phyloP scores from a whole-genome alignment of 345 rosid genomes.

The Boechera retrofracta region DNA sequence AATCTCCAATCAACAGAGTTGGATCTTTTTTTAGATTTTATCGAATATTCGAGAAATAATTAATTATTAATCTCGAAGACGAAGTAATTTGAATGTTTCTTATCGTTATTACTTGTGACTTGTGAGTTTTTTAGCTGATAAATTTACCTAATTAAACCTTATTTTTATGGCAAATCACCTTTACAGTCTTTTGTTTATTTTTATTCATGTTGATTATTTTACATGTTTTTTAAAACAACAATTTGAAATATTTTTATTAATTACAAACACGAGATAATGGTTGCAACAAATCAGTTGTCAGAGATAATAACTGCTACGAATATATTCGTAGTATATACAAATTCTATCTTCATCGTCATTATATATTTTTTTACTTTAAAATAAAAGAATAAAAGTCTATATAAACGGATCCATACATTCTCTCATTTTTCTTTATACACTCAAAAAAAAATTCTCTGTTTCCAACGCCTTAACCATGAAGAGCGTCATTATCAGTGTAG shows the following conservation, averaged over 20 bases:
- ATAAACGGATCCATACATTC: slow-evolving; percentile 31
- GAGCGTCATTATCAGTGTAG: slow-evolving; percentile 28
- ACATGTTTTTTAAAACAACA: no score
- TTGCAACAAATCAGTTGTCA: slow-evolving; percentile 1
- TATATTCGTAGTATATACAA: slow-evolving; percentile 6
- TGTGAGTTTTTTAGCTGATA: not conserved
- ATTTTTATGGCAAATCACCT: not conserved
- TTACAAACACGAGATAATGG: not conserved
- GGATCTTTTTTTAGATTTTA: not conserved
- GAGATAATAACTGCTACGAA: not conserved
- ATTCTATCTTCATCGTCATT: not conserved
- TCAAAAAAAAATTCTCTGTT: not conserved
- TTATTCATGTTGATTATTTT: not conserved
- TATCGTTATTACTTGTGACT: not conserved
- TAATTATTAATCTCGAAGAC: not conserved
- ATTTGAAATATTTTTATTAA: not conserved
- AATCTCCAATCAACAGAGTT: not conserved
- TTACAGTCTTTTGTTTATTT: not conserved
- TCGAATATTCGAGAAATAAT: not conserved
- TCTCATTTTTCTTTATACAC: slow-evolving; percentile 1
- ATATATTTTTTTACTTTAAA: not conserved
- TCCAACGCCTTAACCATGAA: slow-evolving; percentile 32
- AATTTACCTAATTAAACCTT: not conserved
- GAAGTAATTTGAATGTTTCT: slow-evolving; percentile 1
- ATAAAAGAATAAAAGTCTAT: slow-evolving; percentile 5